phyloP scores from a whole-genome alignment of 176 grass and related monocot genomes.

The Alopecurus myosuroides region DNA sequence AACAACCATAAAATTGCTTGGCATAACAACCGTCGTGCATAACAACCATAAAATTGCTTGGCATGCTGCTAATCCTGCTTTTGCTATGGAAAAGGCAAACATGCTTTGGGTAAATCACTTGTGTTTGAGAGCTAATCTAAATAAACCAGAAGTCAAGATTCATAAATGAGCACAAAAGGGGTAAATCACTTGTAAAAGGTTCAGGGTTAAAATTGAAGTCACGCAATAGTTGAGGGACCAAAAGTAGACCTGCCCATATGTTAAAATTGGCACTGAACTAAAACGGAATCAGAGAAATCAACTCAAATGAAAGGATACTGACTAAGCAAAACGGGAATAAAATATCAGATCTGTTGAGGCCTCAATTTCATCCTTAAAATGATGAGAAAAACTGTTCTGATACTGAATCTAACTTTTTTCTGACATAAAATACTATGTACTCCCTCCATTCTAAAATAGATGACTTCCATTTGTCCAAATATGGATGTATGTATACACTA shows the following conservation, averaged over 20 bases:
- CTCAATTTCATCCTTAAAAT: background rate
- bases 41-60: background rate
- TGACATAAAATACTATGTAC: too few relatives aligned
- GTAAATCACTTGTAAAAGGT: background rate
- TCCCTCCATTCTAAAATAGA: too few relatives aligned
- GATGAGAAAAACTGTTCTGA: conserved; percentile 7
- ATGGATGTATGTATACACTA: too few relatives aligned
- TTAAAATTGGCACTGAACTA: background rate
- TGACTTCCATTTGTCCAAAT: too few relatives aligned
- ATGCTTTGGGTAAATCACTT: background rate
- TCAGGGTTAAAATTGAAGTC: background rate
- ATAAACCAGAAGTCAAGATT: background rate
- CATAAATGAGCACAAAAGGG: background rate
- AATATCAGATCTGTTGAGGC: background rate
- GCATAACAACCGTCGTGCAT: background rate
- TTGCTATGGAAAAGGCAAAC: conserved; percentile 6
- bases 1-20: background rate
- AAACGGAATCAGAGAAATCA: conserved; percentile 17
- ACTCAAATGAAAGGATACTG: background rate
- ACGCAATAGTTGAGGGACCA: background rate
- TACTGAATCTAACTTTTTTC: too few relatives aligned
- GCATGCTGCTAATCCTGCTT: background rate
- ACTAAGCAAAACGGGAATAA: background rate
- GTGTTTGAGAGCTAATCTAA: conserved; percentile 3
- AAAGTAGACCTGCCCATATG: background rate